Conservation (phyloP, 345 rosid genomes). For the Salix udensis region DNA sequence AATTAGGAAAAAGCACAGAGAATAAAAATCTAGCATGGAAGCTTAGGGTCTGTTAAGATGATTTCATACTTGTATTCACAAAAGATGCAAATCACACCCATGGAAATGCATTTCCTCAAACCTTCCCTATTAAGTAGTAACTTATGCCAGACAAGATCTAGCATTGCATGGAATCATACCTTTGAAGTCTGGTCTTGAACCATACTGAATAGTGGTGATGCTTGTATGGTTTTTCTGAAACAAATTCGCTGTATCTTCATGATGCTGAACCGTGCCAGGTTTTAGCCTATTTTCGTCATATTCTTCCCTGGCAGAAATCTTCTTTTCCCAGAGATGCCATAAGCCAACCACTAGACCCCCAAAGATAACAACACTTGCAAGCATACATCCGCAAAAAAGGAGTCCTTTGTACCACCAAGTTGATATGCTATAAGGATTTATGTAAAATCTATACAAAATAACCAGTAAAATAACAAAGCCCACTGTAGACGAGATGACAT, state of each 20-base stretch:
- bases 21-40: too few relatives aligned
- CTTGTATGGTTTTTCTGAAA: conserved; percentile 15
- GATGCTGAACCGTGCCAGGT: not conserved
- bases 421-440: conserved; percentile 46
- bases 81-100: not conserved
- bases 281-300: conserved; percentile 8
- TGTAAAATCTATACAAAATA: conserved; percentile 48
- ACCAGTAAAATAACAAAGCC: conserved; percentile 50
- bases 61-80: not conserved
- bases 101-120: not conserved
- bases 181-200: conserved; percentile 77
- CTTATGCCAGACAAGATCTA: not conserved
- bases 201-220: conserved; percentile 44
- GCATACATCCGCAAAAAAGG: conserved; percentile 61
- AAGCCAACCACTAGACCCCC: conserved; percentile 66
- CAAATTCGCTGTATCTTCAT: conserved; percentile 9
- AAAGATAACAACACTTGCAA: conserved; percentile 50
- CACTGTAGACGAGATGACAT: conserved; percentile 46
- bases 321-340: conserved; percentile 68
- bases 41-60: not conserved
- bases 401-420: conserved; percentile 90
- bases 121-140: not conserved
- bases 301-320: conserved; percentile 18
- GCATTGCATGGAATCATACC: conserved; percentile 32
- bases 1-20: not conserved